Evolutionary conservation across 331 rosid genomes (phyloP).

Genomic region (Acacia pycnantha): DNA sequence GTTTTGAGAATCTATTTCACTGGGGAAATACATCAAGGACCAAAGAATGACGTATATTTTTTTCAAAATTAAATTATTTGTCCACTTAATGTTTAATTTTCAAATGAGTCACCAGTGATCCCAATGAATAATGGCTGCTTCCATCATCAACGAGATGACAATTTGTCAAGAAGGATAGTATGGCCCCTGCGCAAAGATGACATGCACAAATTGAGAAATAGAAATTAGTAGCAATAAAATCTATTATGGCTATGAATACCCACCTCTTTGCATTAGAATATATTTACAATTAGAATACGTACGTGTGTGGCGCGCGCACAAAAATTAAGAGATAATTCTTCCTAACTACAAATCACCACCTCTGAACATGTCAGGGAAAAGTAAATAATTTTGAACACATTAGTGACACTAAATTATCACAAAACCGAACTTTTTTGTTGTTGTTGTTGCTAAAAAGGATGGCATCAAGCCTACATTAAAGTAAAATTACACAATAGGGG

Average conservation of each 20-base stretch:
- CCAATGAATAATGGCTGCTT: background rate
- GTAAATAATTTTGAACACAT: background rate
- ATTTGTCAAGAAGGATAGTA: background rate
- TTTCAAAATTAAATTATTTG: background rate
- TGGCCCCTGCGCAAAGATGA: too few relatives aligned
- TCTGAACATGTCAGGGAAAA: background rate
- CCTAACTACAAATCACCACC: too few relatives aligned
- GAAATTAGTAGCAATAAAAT: too few relatives aligned
- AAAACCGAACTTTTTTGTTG: too few relatives aligned
- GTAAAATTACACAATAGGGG: too few relatives aligned
- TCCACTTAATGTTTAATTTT: background rate
- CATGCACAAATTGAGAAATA: too few relatives aligned
- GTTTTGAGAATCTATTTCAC: background rate
- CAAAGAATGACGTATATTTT: background rate
- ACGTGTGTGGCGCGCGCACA: background rate
- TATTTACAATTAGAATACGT: background rate
- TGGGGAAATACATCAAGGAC: background rate
- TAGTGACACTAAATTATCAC: background rate
- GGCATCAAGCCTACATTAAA: too few relatives aligned
- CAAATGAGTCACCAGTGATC: background rate
- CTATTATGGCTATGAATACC: background rate
- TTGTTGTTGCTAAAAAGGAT: too few relatives aligned
- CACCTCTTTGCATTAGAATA: too few relatives aligned
- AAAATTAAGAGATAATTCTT: background rate
- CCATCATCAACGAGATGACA: background rate